phyloP scores from a whole-genome alignment of 345 rosid species.

The Eucalyptus tenuipes region DNA sequence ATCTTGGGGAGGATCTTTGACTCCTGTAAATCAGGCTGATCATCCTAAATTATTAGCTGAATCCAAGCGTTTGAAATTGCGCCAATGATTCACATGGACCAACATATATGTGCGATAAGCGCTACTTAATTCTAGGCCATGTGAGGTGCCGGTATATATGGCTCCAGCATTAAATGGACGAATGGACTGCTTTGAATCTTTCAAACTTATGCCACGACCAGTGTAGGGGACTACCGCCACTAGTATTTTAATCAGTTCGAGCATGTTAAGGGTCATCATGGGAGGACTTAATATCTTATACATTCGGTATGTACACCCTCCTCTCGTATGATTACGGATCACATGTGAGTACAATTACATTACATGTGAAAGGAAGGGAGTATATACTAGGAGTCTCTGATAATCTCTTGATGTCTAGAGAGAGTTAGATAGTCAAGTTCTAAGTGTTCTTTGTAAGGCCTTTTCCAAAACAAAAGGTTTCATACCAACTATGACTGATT shows the following conservation, averaged over 20 bases:
- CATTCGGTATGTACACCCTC: neutral
- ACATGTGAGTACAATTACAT: neutral
- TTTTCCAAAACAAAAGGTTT: neutral
- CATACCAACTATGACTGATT: neutral
- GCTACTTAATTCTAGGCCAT: conserved; percentile 2
- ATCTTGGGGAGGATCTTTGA: neutral
- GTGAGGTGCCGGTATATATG: neutral
- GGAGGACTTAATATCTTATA: neutral
- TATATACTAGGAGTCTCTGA: neutral
- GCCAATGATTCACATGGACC: neutral
- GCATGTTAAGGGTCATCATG: neutral
- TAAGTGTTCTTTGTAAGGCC: neutral
- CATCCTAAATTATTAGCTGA: neutral
- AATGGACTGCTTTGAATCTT: neutral
- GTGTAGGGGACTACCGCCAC: neutral
- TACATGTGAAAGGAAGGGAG: neutral
- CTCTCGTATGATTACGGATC: neutral
- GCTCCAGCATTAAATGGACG: neutral
- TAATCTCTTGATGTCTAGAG: neutral
- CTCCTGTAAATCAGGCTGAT: neutral
- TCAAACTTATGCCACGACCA: neutral
- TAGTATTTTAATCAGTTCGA: neutral
- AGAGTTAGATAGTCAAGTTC: neutral
- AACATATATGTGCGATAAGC: conserved; percentile 4
- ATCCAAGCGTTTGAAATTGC: neutral